A percentile compares a stretch with the other conserved stretches of the same genome.
phyloP scores from a whole-genome alignment of 306 rosid genomes.

The Sesbania bispinosa region DNA sequence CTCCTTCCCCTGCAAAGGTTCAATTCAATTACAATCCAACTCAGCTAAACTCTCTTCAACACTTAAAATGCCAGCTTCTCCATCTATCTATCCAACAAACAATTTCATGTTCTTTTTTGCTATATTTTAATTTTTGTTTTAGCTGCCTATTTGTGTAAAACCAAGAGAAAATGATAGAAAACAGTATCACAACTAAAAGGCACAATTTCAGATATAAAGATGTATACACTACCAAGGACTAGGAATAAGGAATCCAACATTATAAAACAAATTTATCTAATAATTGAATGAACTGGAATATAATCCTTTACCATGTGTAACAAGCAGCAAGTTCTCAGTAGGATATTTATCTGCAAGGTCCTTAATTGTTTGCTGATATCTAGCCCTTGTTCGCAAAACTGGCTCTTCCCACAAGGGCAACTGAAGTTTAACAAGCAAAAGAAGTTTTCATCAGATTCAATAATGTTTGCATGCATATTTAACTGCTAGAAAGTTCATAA shows the following conservation, averaged over 20 bases:
- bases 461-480: neutral
- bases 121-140: neutral
- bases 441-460: neutral
- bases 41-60: neutral
- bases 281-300: neutral
- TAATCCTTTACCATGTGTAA: conserved; percentile 65
- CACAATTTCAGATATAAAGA: neutral
- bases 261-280: neutral
- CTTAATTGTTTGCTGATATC: conserved; percentile 55
- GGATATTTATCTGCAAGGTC: conserved; percentile 72
- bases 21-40: neutral
- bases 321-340: conserved; percentile 61
- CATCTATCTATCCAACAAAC: neutral
- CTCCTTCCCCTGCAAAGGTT: conserved; percentile 66
- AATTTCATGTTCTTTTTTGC: neutral
- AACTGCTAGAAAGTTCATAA: neutral
- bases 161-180: neutral
- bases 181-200: neutral
- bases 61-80: neutral
- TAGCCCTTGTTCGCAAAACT: conserved; percentile 29
- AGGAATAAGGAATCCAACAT: no score
- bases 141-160: neutral
- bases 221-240: no score
- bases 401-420: conserved; percentile 73
- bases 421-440: conserved; percentile 37